Percentiles rank a stretch among this genome's conserved stretches.
Evolutionary conservation across 1,139 yeast species (phyloP).

Genomic region (Candida glucosophila): DNA sequence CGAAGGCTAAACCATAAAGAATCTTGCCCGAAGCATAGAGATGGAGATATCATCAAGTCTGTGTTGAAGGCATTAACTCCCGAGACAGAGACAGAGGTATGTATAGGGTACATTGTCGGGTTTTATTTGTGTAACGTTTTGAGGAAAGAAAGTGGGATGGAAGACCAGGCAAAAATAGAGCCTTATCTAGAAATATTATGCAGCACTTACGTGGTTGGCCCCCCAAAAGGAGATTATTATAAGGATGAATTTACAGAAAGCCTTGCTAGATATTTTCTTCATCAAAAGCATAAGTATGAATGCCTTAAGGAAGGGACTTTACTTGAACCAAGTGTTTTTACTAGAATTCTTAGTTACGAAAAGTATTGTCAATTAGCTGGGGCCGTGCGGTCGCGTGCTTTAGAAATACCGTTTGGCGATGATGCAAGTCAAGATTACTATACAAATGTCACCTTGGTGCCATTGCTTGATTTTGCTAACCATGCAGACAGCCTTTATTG

Average conservation of each 20-base stretch:
- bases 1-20: conserved; percentile 8
- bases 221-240: conserved; percentile 7
- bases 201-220: conserved; percentile 9
- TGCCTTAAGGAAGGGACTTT: conserved; percentile 12
- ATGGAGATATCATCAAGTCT: conserved; percentile 11
- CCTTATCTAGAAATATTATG: conserved; percentile 20
- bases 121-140: conserved; percentile 10
- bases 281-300: conserved; percentile 8
- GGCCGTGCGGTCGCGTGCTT: conserved; percentile 48
- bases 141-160: conserved; percentile 2
- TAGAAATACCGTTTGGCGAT: conserved; percentile 49
- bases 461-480: conserved; percentile 60
- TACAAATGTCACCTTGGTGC: conserved; percentile 52
- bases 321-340: conserved; percentile 4
- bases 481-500: conserved; percentile 28
- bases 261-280: conserved; percentile 3
- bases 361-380: conserved; percentile 33
- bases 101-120: conserved; percentile 19
- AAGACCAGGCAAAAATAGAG: conserved; percentile 8
- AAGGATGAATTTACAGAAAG: conserved; percentile 12
- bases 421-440: conserved; percentile 23
- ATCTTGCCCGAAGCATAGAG: too few relatives aligned
- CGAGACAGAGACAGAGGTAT: conserved; percentile 21
- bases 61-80: conserved; percentile 16
- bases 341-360: conserved; percentile 7